Base-by-base conservation (phyloP, 352 stramenopile species). In the Phytophthora sp. region DNA sequence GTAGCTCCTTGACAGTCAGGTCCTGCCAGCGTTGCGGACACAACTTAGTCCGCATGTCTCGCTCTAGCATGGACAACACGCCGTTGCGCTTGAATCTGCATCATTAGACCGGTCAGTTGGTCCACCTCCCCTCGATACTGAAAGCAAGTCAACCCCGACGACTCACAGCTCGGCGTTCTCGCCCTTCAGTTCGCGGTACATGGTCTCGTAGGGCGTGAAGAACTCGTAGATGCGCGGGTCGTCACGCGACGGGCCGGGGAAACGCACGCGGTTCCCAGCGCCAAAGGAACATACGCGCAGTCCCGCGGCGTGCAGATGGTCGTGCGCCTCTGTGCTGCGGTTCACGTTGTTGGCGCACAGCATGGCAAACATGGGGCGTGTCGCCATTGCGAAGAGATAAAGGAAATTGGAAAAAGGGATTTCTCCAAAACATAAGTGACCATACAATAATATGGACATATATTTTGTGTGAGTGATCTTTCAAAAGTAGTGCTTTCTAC, bases 291-390 rank as follows among this genome's bases (percentile, higher is more conserved):
- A 91, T 29, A 97, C 89, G 46, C 86, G 79, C 26, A 96, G 69
- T 0, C 89, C 88, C 15, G 79, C 85, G 0, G 84, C 84, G 38
- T 93, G 79, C 26, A 97, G 73, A 50, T 93, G 82, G 63, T 95
- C 87, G 52, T 97, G 89, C 20, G 89, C 89, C 71, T 96, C 89
- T 5, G 91, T 96, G 74, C 84, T 95, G 47, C 89, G 85, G 69
- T 97, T 96, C 52, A 96, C 90, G 75, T 96, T 97, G 80, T 94
- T 95, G 41, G 88, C 87, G 74, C 89, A 97, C 23, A 96, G 69
- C 83, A 96, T 94, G 27, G 85, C 82, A 60, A 96, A 96, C 74
- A 92, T 86, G 27, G 82, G 79, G 12, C 78, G 81, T 4, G 36
- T 31, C 39, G n/a, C n/a, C n/a, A n/a, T n/a, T n/a, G n/a, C n/a